These are phyloP conservation scores for Citeromyces nyonsensis DNA, from an alignment of 805 yeast genomes.

Conservation along the genomic window DNA sequence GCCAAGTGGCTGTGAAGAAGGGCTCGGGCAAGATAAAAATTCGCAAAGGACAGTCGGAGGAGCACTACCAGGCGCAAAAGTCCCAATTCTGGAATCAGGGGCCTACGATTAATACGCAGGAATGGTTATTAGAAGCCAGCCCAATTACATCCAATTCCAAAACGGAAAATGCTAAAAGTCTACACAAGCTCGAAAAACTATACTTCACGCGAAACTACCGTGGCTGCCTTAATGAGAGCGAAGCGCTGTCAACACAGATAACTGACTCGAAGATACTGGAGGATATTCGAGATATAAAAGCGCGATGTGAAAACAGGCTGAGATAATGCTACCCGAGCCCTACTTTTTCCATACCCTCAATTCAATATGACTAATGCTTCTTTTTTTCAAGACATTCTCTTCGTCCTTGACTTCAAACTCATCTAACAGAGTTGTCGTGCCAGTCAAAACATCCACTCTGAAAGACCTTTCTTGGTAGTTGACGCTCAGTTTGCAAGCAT, in stretches of 20 bases:
- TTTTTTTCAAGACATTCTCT: constrained; percentile 18
- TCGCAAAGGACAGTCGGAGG: constrained; percentile 61
- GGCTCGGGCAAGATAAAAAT: constrained; percentile 28
- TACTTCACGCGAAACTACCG: constrained; percentile 39
- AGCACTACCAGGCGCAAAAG: constrained; percentile 38
- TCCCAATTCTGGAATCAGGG: constrained; percentile 34
- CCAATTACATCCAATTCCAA: constrained; percentile 15
- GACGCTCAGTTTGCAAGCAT: constrained; percentile 44
- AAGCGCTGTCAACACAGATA: constrained; percentile 9
- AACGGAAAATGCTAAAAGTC: constrained; percentile 35
- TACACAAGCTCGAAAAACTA: constrained; percentile 46
- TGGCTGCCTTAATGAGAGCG: constrained; percentile 30
- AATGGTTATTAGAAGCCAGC: constrained; percentile 19
- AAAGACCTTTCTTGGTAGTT: constrained; percentile 38
- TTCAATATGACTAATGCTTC: constrained; percentile 34
- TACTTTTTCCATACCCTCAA: constrained; percentile 12
- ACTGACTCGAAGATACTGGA: constrained; percentile 23
- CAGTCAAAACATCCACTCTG: constrained; percentile 46
- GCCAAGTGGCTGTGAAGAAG: constrained; percentile 26
- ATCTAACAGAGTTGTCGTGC: constrained; percentile 55
- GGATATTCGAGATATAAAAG: constrained; percentile 30
- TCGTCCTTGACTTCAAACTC: constrained; percentile 28
- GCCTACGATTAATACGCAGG: constrained; percentile 33
- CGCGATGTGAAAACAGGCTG: constrained; percentile 17
- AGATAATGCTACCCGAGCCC: not conserved